Percentiles rank a stretch among this genome's conserved stretches.
Conservation (phyloP, 2,329 filamentous ascomycete species). For the Aureobasidium pullulans region DNA sequence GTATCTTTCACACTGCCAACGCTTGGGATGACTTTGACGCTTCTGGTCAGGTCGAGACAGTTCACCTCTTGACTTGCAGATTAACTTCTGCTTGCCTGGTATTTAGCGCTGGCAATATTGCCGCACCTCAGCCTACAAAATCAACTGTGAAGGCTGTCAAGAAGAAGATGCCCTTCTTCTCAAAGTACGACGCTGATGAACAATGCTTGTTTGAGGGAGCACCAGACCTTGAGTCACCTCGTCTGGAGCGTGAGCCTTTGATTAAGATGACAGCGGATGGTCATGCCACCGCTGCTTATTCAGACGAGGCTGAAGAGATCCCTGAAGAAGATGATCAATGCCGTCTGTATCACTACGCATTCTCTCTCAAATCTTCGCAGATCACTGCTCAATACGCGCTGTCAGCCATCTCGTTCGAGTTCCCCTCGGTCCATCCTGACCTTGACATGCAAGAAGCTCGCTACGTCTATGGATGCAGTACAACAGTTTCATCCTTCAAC, state of each 20-base stretch:
- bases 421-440: slow-evolving; percentile 52
- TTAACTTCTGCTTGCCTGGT: slow-evolving; percentile 59
- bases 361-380: slow-evolving; percentile 36
- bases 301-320: slow-evolving; percentile 8
- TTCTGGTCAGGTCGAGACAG: slow-evolving; percentile 32
- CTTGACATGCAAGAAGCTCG: slow-evolving; percentile 50
- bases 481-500: slow-evolving; percentile 49
- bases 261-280: not conserved
- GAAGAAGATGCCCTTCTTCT: slow-evolving; percentile 40
- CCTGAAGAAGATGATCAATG: slow-evolving; percentile 55
- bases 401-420: slow-evolving; percentile 59
- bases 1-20: slow-evolving; percentile 66
- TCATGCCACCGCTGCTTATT: not conserved
- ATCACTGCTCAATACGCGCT: slow-evolving; percentile 60
- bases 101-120: slow-evolving; percentile 57
- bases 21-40: slow-evolving; percentile 52
- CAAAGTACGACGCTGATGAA: slow-evolving; percentile 35
- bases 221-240: slow-evolving; percentile 16
- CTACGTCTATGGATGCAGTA: slow-evolving; percentile 63
- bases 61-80: slow-evolving; percentile 60
- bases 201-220: slow-evolving; percentile 25
- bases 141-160: slow-evolving; percentile 18
- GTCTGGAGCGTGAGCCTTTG: slow-evolving; percentile 6
- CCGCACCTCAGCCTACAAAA: slow-evolving; percentile 41
- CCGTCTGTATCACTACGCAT: slow-evolving; percentile 62